These are phyloP conservation scores for Ascochyta rabiei DNA, from an alignment of 2,329 filamentous ascomycete species.

Conservation along the genomic window DNA sequence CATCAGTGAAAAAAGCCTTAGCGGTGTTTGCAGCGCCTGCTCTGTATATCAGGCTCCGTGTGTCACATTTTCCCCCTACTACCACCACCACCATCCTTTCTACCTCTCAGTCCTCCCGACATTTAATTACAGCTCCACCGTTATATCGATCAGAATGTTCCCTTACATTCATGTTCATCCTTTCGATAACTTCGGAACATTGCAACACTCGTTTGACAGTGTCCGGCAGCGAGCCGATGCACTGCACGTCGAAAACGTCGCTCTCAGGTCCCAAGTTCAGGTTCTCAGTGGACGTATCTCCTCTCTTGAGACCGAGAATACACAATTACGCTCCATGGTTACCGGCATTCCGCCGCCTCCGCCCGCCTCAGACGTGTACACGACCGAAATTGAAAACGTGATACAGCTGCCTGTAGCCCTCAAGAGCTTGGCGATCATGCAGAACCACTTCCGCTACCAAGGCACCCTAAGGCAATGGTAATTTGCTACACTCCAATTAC, in stretches of 20 bases:
- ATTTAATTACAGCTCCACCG: background rate
- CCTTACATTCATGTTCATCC: background rate
- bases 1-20: background rate
- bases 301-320: background rate
- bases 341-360: too few relatives aligned
- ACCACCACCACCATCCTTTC: background rate
- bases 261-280: background rate
- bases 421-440: background rate
- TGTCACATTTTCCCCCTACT: background rate
- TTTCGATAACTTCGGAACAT: background rate
- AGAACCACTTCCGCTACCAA: background rate
- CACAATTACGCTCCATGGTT: background rate
- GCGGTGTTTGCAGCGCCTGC: background rate
- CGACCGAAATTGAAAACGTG: background rate
- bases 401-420: background rate
- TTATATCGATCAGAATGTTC: background rate
- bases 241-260: background rate
- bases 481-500: background rate
- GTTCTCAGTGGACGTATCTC: background rate
- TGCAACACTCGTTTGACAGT: too few relatives aligned
- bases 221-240: background rate
- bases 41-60: background rate
- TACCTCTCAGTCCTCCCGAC: background rate
- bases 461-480: constrained; percentile 3
- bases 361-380: background rate